Evolutionary conservation across 106 monocot genomes (phyloP), one percentile per base, ranked within the genome.

Genomic region (Xerophyta viscosa): DNA sequence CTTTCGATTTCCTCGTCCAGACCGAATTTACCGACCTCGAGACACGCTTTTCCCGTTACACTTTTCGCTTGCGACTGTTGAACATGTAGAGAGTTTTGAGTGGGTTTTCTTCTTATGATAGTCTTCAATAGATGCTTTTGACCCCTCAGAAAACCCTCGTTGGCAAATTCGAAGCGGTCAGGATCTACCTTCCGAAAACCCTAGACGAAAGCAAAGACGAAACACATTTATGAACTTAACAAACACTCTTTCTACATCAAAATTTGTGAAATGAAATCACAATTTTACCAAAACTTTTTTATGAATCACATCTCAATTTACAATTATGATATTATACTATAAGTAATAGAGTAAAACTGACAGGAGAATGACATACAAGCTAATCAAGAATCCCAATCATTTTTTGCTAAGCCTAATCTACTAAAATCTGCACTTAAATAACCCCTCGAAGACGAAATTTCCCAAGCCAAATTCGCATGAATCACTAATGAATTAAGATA

Each of bases 21-120:
- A 8, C 83, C 77, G 45, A 78, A 83, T 14, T 83, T 82, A 18
- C 81, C 81, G 20, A 82, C 71, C 50, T 82, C 81, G 10, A 82
- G 54, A 36, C 81, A 82, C 4, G 72, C 62, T 23, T 71, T 67
- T 10, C 52, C 51, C 4, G 44, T 25, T 46, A 63, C n/a, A 21
- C 18, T 47, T 30, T 54, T 56, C 17, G n/a, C 69, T 48, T 54
- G 53, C 7, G 31, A 20, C 23, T 43, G 36, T 37, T 43, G 44
- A 31, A 24, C 43, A 17, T 69, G 69, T 28, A 21, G 13, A 13
- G n/a, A 17, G 49, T 47, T 55, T 25, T 70, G 66, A 17, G 62
- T 5, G 17, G 69, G 46, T 57, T 66, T 80, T 66, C 62, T 65
- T 28, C 80, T 69, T 25, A 37, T 36, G 17, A 80, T 80, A 6